phyloP scores from a whole-genome alignment of 768 basidiomycete genomes.

The Boletus rufocinnamomeus region DNA sequence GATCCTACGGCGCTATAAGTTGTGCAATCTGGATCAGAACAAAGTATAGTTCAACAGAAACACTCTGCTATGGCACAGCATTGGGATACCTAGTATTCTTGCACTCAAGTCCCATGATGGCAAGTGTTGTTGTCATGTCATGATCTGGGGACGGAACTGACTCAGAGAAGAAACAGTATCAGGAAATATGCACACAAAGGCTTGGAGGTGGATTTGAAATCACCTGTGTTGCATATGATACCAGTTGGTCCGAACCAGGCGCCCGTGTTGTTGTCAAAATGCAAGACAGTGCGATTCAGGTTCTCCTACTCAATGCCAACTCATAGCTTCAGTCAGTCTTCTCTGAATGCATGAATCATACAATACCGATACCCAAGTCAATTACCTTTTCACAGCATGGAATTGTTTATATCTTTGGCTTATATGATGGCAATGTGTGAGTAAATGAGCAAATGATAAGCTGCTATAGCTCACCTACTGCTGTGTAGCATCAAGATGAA shows the following conservation, averaged over 20 bases:
- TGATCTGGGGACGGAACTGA: not conserved
- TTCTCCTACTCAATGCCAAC: constrained; percentile 8
- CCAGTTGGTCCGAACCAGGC: not conserved
- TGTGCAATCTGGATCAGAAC: constrained; percentile 10
- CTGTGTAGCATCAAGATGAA: constrained; percentile 1
- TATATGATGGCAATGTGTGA: constrained; percentile 15
- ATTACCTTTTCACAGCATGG: not conserved
- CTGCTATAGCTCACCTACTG: not conserved
- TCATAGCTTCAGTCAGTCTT: constrained; percentile 8
- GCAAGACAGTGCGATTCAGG: constrained; percentile 1
- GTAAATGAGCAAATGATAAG: not conserved
- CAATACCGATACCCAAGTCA: not conserved
- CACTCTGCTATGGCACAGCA: constrained; percentile 13
- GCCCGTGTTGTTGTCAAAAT: constrained; percentile 3
- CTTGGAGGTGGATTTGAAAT: constrained; percentile 14
- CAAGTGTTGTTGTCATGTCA: not conserved
- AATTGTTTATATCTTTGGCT: constrained; percentile 4
- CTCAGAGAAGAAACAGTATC: constrained; percentile 6
- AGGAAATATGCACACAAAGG: constrained; percentile 10
- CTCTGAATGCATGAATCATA: not conserved
- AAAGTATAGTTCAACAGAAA: constrained; percentile 1
- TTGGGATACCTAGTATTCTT: constrained; percentile 15
- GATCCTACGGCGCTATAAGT: not conserved
- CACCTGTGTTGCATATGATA: constrained; percentile 8
- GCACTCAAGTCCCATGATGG: not conserved